Evolutionary conservation across 1,284 basidiomycete species (phyloP).

Genomic region (Cryptococcus depauperatus): DNA sequence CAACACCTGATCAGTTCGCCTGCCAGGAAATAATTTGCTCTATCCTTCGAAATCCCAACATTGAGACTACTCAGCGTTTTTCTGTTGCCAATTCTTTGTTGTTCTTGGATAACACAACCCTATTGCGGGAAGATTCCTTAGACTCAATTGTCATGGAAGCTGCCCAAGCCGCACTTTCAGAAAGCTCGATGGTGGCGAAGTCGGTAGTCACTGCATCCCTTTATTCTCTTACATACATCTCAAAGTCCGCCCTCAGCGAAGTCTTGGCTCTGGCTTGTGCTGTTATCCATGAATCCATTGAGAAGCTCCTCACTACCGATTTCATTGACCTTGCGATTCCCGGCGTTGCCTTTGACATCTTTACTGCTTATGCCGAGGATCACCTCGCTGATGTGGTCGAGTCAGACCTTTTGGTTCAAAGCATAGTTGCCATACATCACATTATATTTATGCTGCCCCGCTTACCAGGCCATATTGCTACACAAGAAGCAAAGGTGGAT

Average conservation of each 20-base stretch:
- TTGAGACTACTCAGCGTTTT: slow-evolving; percentile 17
- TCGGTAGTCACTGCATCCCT: slow-evolving; percentile 11
- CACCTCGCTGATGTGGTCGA: slow-evolving; percentile 19
- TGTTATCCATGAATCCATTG: slow-evolving; percentile 48
- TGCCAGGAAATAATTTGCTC: slow-evolving; percentile 9
- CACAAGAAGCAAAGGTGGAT: slow-evolving; percentile 2
- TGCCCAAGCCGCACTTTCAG: slow-evolving; percentile 21
- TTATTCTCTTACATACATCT: slow-evolving; percentile 13
- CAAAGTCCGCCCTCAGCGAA: slow-evolving; percentile 20
- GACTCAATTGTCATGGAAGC: slow-evolving; percentile 30
- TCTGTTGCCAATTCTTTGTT: slow-evolving; percentile 12
- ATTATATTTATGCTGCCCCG: slow-evolving; percentile 28
- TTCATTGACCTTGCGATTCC: slow-evolving; percentile 10
- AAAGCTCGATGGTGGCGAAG: slow-evolving; percentile 7
- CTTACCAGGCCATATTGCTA: slow-evolving; percentile 12
- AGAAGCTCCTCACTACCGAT: slow-evolving; percentile 41
- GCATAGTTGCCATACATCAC: slow-evolving; percentile 34
- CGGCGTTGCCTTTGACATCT: slow-evolving; percentile 20
- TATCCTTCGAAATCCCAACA: slow-evolving; percentile 10
- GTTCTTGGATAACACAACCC: not conserved
- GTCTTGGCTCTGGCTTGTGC: slow-evolving; percentile 42
- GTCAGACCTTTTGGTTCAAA: slow-evolving; percentile 26
- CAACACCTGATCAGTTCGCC: not conserved
- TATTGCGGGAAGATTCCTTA: slow-evolving; percentile 18
- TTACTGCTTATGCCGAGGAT: slow-evolving; percentile 27